phyloP scores from a whole-genome alignment of 1,284 basidiomycete species.

The Porphyrellus sp. region DNA sequence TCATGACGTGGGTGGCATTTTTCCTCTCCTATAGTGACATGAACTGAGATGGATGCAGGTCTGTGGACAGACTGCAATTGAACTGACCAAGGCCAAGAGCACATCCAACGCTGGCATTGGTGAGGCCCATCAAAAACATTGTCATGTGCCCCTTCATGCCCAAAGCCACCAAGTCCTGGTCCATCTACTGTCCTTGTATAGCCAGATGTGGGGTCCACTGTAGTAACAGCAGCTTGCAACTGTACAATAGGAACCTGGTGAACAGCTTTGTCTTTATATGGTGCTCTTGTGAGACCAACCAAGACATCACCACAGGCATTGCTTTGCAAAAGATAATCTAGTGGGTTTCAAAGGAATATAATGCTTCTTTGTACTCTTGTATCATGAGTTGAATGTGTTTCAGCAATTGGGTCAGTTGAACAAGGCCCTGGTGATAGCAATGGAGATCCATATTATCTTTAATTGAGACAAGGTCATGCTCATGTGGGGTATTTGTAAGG shows the following conservation, averaged over 20 bases:
- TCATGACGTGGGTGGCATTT: constrained; percentile 52
- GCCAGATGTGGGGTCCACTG: constrained; percentile 54
- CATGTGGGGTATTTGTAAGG: too few species aligned
- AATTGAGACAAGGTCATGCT: constrained; percentile 61
- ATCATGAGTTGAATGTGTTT: not conserved
- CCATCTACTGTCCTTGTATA: constrained; percentile 50
- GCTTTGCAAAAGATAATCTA: constrained; percentile 59
- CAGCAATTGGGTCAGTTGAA: constrained; percentile 61
- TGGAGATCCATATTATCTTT: constrained; percentile 66
- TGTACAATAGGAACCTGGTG: constrained; percentile 50
- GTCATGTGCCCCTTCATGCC: constrained; percentile 63
- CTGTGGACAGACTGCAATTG: too few species aligned
- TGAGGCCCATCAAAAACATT: constrained; percentile 58
- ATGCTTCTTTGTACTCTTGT: not conserved
- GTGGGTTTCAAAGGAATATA: constrained; percentile 47
- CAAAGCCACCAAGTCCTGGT: constrained; percentile 44
- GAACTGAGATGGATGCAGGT: too few species aligned
- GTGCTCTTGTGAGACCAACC: constrained; percentile 42
- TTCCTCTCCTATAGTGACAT: fast-evolving
- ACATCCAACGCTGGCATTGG: too few species aligned
- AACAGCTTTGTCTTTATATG: constrained; percentile 61
- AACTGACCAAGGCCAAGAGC: constrained; percentile 46
- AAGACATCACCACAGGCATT: constrained; percentile 54
- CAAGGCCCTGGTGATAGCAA: constrained; percentile 45
- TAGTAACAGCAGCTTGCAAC: constrained; percentile 50